Evolutionary conservation across 768 basidiomycete species (phyloP).

Genomic region (Tylopilus sp.): DNA sequence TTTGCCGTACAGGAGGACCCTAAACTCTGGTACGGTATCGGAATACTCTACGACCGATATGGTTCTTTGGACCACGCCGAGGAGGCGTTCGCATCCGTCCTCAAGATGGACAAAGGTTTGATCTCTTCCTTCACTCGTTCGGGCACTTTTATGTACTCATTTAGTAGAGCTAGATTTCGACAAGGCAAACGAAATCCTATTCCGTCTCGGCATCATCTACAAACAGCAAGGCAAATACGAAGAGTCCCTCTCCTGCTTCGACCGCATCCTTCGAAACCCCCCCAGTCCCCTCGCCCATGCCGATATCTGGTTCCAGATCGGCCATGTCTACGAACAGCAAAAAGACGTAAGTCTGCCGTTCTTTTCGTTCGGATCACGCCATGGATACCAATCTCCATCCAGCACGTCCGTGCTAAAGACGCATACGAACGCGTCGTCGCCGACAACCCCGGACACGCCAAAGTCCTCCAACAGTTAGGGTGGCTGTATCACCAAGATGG

Average conservation of each 20-base stretch:
- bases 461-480: slow-evolving; percentile 96
- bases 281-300: slow-evolving; percentile 94
- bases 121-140: slow-evolving; percentile 12
- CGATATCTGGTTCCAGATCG: slow-evolving; percentile 99
- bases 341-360: slow-evolving; percentile 67
- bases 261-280: slow-evolving; percentile 93
- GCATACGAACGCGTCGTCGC: slow-evolving; percentile 94
- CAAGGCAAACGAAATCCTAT: slow-evolving; percentile 98
- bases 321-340: slow-evolving; percentile 97
- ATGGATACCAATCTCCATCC: slow-evolving; percentile 14
- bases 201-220: slow-evolving; percentile 98
- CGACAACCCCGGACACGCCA: slow-evolving; percentile 92
- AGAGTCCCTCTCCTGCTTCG: slow-evolving; percentile 88
- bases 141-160: slow-evolving; percentile 26
- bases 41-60: slow-evolving; percentile 97
- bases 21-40: slow-evolving; percentile 99
- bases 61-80: slow-evolving; percentile 98
- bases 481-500: slow-evolving; percentile 97
- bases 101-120: slow-evolving; percentile 96
- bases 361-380: not conserved
- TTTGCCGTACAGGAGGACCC: slow-evolving; percentile 70
- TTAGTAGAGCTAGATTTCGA: slow-evolving; percentile 71
- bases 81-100: slow-evolving; percentile 94
- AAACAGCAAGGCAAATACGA: slow-evolving; percentile 96
- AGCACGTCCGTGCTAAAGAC: slow-evolving; percentile 89